phyloP scores from a whole-genome alignment of 495 filamentous ascomycete genomes.

The Xylaria palmicola region DNA sequence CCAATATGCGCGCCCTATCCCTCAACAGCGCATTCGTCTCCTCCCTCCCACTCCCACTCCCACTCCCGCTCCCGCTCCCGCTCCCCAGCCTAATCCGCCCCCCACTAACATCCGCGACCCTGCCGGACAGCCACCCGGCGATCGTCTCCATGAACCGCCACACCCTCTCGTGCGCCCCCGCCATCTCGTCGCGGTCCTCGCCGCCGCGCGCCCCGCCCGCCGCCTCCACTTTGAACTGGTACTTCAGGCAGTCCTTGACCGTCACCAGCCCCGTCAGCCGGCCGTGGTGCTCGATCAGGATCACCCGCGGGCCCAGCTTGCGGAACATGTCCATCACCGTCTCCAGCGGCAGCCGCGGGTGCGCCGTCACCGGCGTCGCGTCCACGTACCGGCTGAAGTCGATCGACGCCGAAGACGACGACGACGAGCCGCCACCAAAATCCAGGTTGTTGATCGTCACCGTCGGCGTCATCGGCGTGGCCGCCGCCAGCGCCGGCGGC shows the following conservation, averaged over 20 bases:
- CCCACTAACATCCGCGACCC: slow-evolving; percentile 46
- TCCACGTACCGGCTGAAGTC: slow-evolving; percentile 91
- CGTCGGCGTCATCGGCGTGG: slow-evolving; percentile 58
- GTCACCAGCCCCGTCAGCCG: slow-evolving; percentile 82
- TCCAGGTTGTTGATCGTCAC: slow-evolving; percentile 55
- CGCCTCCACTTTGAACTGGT: slow-evolving; percentile 95
- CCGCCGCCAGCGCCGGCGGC: slow-evolving; percentile 46
- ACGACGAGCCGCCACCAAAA: slow-evolving; percentile 3
- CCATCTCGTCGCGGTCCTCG: slow-evolving; percentile 42
- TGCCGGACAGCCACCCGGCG: slow-evolving; percentile 56
- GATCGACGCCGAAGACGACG: slow-evolving; percentile 54
- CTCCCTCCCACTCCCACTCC: slow-evolving; percentile 30
- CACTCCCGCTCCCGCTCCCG: slow-evolving; percentile 44
- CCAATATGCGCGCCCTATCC: slow-evolving; percentile 47
- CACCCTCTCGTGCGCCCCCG: slow-evolving; percentile 61
- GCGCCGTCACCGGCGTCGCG: slow-evolving; percentile 84
- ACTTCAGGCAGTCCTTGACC: slow-evolving; percentile 95
- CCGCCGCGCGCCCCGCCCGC: slow-evolving; percentile 56
- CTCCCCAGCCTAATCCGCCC: slow-evolving; percentile 48
- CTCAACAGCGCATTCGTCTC: slow-evolving; percentile 18
- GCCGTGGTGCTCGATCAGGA: slow-evolving; percentile 88
- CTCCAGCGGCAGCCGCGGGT: slow-evolving; percentile 88
- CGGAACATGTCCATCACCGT: slow-evolving; percentile 99
- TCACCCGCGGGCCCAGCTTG: slow-evolving; percentile 93
- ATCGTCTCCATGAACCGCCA: slow-evolving; percentile 63